A percentile compares a stretch with the other conserved stretches of the same genome.
phyloP scores from a whole-genome alignment of 1,284 basidiomycete genomes.

The Vanrija pseudolonga region DNA sequence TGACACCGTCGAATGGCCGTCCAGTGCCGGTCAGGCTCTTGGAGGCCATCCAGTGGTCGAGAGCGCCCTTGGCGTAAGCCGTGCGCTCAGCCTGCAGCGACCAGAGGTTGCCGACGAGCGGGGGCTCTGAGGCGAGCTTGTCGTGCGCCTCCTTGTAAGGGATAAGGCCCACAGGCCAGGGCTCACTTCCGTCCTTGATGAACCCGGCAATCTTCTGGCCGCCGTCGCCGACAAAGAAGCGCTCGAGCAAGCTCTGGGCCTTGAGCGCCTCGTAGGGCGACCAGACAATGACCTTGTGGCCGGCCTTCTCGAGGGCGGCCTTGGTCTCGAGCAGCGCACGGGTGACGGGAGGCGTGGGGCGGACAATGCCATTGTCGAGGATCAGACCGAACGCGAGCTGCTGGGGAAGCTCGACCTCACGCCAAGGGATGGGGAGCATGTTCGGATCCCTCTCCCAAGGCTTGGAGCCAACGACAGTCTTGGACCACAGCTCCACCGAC shows the following conservation, averaged over 20 bases:
- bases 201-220: constrained; percentile 33
- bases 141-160: constrained; percentile 23
- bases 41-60: constrained; percentile 34
- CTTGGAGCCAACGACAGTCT: constrained; percentile 50
- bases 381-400: constrained; percentile 58
- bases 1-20: constrained; percentile 38
- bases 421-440: constrained; percentile 63
- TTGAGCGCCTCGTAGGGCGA: constrained; percentile 20
- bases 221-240: constrained; percentile 39
- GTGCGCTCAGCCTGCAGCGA: constrained; percentile 27
- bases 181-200: constrained; percentile 27
- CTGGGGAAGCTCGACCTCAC: constrained; percentile 58
- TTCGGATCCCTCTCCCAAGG: constrained; percentile 69
- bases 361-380: constrained; percentile 58
- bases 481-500: constrained; percentile 62
- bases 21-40: constrained; percentile 32
- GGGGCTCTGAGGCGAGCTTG: constrained; percentile 5
- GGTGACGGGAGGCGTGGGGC: constrained; percentile 67
- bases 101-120: constrained; percentile 33
- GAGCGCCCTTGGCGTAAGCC: constrained; percentile 25
- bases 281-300: constrained; percentile 58
- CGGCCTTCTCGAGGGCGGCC: constrained; percentile 59
- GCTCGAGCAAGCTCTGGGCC: constrained; percentile 22
- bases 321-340: constrained; percentile 61
- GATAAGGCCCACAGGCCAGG: constrained; percentile 29